Conservation (phyloP, 495 filamentous ascomycete genomes). For the Melanomma pulvis-pyrius region DNA sequence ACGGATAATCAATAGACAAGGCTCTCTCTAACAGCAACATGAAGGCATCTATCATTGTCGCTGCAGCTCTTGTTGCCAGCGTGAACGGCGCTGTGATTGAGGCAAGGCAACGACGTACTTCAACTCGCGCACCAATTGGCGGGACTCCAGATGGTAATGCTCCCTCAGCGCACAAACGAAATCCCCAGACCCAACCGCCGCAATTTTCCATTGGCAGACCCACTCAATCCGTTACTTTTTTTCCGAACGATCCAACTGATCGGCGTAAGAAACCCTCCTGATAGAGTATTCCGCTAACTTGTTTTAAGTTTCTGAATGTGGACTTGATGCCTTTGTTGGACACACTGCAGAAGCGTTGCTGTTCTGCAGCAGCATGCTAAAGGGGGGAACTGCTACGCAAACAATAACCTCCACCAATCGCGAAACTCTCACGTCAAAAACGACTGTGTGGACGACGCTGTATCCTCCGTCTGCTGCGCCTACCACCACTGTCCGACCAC, state of each 20-base stretch:
- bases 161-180: background rate
- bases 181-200: slow-evolving; percentile 2
- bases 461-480: slow-evolving; percentile 16
- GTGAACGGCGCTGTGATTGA: slow-evolving; percentile 20
- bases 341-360: slow-evolving; percentile 27
- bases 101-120: slow-evolving; percentile 17
- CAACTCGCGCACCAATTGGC: background rate
- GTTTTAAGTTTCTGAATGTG: slow-evolving; percentile 17
- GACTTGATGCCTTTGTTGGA: slow-evolving; percentile 29
- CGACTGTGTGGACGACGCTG: slow-evolving; percentile 22
- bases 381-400: slow-evolving; percentile 14
- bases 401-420: slow-evolving; percentile 18
- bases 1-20: background rate
- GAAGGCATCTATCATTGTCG: slow-evolving; percentile 23
- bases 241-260: slow-evolving; percentile 10
- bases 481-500: background rate
- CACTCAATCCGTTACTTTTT: slow-evolving; percentile 12
- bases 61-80: slow-evolving; percentile 22
- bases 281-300: slow-evolving; percentile 8
- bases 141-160: slow-evolving; percentile 19
- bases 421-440: slow-evolving; percentile 16
- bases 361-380: slow-evolving; percentile 32
- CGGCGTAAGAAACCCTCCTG: background rate
- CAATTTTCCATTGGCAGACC: slow-evolving; percentile 5
- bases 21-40: slow-evolving; percentile 13